phyloP scores from a whole-genome alignment of 202 grass and related monocot genomes.

The Elaeis oleifera region DNA sequence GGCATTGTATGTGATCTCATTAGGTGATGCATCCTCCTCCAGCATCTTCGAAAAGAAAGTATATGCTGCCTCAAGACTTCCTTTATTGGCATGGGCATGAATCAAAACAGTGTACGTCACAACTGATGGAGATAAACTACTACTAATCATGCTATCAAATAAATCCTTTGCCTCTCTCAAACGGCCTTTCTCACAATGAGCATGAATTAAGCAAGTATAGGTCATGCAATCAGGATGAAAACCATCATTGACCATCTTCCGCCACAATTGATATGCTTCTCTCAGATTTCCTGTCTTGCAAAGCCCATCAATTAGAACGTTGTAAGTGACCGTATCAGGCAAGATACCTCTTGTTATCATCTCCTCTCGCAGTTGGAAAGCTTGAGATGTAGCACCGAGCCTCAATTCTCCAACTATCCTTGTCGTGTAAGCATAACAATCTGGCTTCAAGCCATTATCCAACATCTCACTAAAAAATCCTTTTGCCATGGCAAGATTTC shows the following conservation, averaged over 20 bases:
- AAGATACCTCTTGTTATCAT: slow-evolving; percentile 50
- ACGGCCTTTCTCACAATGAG: slow-evolving; percentile 46
- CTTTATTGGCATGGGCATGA: slow-evolving; percentile 53
- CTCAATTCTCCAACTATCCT: slow-evolving; percentile 54
- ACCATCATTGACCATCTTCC: slow-evolving; percentile 61
- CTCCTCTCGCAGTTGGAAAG: slow-evolving; percentile 60
- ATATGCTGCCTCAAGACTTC: slow-evolving; percentile 60
- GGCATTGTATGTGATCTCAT: slow-evolving; percentile 78
- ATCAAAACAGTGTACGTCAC: slow-evolving; percentile 82
- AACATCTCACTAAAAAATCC: slow-evolving; percentile 83
- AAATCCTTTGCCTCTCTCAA: slow-evolving; percentile 48
- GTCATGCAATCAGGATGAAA: slow-evolving; percentile 67
- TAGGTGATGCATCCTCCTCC: slow-evolving; percentile 51
- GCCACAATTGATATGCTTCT: slow-evolving; percentile 39
- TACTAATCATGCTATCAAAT: slow-evolving; percentile 49
- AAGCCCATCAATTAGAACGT: slow-evolving; percentile 75
- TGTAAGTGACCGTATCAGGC: slow-evolving; percentile 61
- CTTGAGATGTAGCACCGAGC: slow-evolving; percentile 35
- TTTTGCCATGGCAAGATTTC: slow-evolving; percentile 52
- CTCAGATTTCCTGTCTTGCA: slow-evolving; percentile 66
- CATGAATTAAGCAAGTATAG: slow-evolving; percentile 92
- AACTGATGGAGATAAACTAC: slow-evolving; percentile 41
- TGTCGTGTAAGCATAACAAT: slow-evolving; percentile 71
- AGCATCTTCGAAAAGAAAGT: slow-evolving; percentile 54
- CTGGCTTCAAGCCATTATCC: slow-evolving; percentile 47